A percentile compares a stretch with the other conserved stretches of the same genome.
phyloP scores from a whole-genome alignment of 2,329 filamentous ascomycete species.

The Clonostachys byssicola region DNA sequence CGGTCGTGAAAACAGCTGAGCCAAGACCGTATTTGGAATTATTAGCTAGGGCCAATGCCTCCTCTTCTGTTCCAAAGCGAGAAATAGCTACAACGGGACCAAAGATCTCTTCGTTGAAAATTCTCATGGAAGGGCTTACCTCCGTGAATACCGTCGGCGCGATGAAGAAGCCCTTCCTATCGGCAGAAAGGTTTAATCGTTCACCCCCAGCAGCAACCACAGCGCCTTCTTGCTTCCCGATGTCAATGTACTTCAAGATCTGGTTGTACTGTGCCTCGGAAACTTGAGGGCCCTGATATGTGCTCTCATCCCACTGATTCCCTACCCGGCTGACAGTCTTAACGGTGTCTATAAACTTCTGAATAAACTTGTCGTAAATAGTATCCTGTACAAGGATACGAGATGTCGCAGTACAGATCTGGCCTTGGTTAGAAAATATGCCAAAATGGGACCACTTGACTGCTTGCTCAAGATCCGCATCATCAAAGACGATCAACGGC shows the following conservation, averaged over 20 bases:
- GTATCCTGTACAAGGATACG: constrained; percentile 77
- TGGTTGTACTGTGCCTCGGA: constrained; percentile 77
- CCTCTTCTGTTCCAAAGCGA: constrained; percentile 11
- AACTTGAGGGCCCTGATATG: constrained; percentile 82
- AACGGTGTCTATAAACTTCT: constrained; percentile 70
- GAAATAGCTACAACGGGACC: constrained; percentile 14
- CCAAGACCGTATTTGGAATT: constrained; percentile 47
- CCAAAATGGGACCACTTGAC: constrained; percentile 69
- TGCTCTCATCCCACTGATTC: constrained; percentile 69
- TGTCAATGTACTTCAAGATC: constrained; percentile 74
- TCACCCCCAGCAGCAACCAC: constrained; percentile 6
- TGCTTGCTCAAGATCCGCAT: constrained; percentile 68
- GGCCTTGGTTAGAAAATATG: constrained; percentile 57
- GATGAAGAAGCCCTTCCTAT: constrained; percentile 13
- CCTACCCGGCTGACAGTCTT: constrained; percentile 64
- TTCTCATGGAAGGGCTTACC: constrained; percentile 9
- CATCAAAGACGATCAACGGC: constrained; percentile 71
- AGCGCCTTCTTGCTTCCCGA: constrained; percentile 49
- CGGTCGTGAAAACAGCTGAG: constrained; percentile 46
- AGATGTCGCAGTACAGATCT: constrained; percentile 66
- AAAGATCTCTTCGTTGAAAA: constrained; percentile 16
- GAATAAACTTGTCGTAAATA: constrained; percentile 80
- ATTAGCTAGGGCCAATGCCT: constrained; percentile 13
- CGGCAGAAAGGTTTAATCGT: background rate
- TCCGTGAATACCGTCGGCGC: constrained; percentile 15